Evolutionary conservation across 345 rosid genomes (phyloP), one percentile per base, ranked within the genome.

Genomic region (Populus davidiana): DNA sequence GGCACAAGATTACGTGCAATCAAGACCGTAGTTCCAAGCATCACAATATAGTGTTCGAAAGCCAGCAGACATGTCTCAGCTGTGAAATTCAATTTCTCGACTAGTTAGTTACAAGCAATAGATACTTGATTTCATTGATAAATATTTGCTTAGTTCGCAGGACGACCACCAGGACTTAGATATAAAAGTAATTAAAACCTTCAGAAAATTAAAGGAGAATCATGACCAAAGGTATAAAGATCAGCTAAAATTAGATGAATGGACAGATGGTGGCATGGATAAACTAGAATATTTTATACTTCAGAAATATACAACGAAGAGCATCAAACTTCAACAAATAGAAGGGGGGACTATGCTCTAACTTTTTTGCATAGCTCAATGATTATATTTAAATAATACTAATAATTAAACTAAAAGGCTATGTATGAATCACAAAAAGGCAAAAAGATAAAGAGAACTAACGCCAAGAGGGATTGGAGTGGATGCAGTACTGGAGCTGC

Each of bases 381-480:
- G 50, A 76, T 44, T 61, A 67, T 52, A 72, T 23, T 59, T 17
- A 18, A 61, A 47, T 12, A 39, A 35, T 38, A 47, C 2, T 43
- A 67, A 62, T 16, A 23, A 63, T 9, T 0, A 50, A 54, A 13
- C 36, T 14, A 16, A 72, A 61, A 9, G 49, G 50, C 56, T 68
- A 33, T 39, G 0, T 5, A 33, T 17, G 67, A 38, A 73, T 49
- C 25, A 43, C 16, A n/a, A 20, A 35, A 78, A 18, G 49, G 29
- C 29, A 63, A 54, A 0, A 33, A 43, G 31, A 41, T 31, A 38
- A 65, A 71, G 67, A 78, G 71, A 63, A 92, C 97, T 90, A 74
- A 95, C 99, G 85, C 99, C 98, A 96, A 38, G 94, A 75, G 73
- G 99, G 99, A 74, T 96, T 96, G 77, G 99, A 94, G 82, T 93